Conservation (phyloP, 768 basidiomycete genomes). For the Rhizopogon sp. region DNA sequence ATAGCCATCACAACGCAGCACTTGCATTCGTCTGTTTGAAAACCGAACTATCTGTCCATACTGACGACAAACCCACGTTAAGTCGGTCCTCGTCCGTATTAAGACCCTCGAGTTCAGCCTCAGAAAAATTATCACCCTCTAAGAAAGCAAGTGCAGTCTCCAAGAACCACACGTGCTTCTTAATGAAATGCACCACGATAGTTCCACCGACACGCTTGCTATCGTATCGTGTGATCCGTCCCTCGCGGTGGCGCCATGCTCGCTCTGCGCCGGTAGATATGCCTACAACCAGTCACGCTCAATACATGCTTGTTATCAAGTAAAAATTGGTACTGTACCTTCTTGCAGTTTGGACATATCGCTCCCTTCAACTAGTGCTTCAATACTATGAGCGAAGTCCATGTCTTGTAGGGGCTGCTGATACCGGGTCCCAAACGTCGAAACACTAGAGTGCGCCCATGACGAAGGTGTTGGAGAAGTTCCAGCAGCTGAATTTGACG, state of each 20-base stretch:
- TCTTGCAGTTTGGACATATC: constrained; percentile 70
- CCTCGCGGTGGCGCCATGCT: constrained; percentile 73
- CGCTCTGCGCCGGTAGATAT: constrained; percentile 54
- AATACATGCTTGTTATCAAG: background rate
- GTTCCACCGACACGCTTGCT: constrained; percentile 83
- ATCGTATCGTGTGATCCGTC: constrained; percentile 58
- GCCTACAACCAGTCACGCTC: constrained; percentile 30
- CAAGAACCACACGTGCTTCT: constrained; percentile 94
- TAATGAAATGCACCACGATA: constrained; percentile 94
- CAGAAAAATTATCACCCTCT: constrained; percentile 69
- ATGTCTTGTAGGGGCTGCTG: constrained; percentile 62
- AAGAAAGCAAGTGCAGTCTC: constrained; percentile 89
- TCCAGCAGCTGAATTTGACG: constrained; percentile 15
- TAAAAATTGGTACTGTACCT: constrained; percentile 33
- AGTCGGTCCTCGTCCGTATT: constrained; percentile 8
- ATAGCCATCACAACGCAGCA: constrained; percentile 1
- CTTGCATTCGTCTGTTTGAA: constrained; percentile 14
- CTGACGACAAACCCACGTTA: constrained; percentile 17
- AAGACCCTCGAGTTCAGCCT: constrained; percentile 26
- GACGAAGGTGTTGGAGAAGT: constrained; percentile 42
- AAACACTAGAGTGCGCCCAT: constrained; percentile 82
- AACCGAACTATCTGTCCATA: constrained; percentile 25
- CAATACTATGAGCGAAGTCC: constrained; percentile 66
- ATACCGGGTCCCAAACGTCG: constrained; percentile 79
- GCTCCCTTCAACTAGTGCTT: constrained; percentile 91